Evolutionary conservation across 257 asterid species (phyloP), one percentile per base, ranked within the genome.

Genomic region (Perilla frutescens): DNA sequence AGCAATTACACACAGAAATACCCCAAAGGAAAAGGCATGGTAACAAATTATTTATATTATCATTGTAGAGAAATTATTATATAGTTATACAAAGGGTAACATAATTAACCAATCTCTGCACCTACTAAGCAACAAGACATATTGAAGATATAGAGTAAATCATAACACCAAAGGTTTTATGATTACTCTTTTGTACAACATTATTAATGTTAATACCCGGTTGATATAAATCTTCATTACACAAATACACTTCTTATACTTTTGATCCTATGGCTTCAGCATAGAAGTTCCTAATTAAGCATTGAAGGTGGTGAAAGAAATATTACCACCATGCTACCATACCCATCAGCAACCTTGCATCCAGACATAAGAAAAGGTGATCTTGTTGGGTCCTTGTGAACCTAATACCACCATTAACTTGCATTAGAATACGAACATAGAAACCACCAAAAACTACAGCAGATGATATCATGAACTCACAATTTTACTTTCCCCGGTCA

Each of bases 401-500:
- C 96, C 99, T 94, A 77, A 73, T 49, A 59, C 39, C 48, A 79
- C 11, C 75, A 66, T 60, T 49, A 40, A 44, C 71, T 48, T 75
- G 7, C 58, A 66, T 66, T 54, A 77, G 75, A 66, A 41, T 53
- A 57, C 32, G 57, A 44, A 47, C 13, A 74, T 66, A 48, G 51
- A 41, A 51, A 44, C 75, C 73, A 70, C n/a, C 8, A 34, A 54
- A 59, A 41, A 34, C 54, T 54, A 73, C 47, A 62, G 55, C 40
- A 63, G 15, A 62, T 37, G 71, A 62, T 39, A 70, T 67, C 51
- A 41, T 5, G 70, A 71, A 67, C 98, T 81, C 82, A 94, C 98
- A 66, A 91, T 90, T 84, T 90, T 94, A 81, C 97, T 91, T 85
- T 94, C 98, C 76, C 97, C 97, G n/a, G 98, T 94, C 98, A 94